Percentiles rank a stretch among this genome's conserved stretches.
Evolutionary conservation across 768 basidiomycete genomes (phyloP).

Genomic region (Chlorophyllum brunneum): DNA sequence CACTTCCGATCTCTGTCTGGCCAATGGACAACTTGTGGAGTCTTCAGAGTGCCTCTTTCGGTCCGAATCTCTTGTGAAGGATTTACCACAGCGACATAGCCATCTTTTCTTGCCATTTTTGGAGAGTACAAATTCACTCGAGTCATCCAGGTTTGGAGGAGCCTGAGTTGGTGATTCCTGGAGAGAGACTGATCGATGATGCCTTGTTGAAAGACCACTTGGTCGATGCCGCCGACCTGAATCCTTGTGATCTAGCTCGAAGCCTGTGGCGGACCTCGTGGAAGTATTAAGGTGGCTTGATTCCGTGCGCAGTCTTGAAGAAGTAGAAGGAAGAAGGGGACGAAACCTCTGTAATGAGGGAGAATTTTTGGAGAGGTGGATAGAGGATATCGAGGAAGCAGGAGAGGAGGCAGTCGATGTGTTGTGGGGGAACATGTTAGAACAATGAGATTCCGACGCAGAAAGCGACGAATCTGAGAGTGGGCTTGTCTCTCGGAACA

Average conservation of each 20-base stretch:
- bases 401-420: background rate
- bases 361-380: background rate
- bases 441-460: background rate
- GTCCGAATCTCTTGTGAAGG: conserved; percentile 2
- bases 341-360: too few species aligned
- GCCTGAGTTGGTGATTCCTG: background rate
- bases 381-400: background rate
- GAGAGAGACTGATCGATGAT: background rate
- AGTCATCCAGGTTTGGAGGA: background rate
- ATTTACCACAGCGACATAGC: background rate
- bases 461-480: background rate
- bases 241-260: background rate
- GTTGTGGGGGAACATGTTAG: background rate
- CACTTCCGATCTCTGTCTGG: background rate
- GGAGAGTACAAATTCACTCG: background rate
- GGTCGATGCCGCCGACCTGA: background rate
- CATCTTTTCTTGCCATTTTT: background rate
- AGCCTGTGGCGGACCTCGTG: too few species aligned
- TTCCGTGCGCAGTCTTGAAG: background rate
- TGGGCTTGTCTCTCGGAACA: background rate
- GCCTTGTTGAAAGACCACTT: background rate
- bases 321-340: background rate
- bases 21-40: background rate
- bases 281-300: background rate
- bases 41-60: conserved; percentile 2